These are phyloP conservation scores for Osmanthus fragrans DNA, from an alignment of 257 asterid genomes.

Conservation along the genomic window DNA sequence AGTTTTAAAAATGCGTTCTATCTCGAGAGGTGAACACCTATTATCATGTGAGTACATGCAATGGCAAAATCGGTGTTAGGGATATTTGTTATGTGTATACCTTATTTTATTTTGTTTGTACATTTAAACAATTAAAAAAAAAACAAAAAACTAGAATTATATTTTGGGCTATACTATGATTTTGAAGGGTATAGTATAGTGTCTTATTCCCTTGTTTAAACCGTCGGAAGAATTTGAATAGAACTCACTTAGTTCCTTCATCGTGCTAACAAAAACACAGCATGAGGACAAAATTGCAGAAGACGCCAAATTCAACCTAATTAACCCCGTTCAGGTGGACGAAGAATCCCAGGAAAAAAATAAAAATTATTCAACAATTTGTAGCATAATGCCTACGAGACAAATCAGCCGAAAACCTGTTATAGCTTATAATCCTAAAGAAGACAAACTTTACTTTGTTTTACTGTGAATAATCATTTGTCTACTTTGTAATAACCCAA, in stretches of 20 bases:
- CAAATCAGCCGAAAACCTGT: conserved; percentile 21
- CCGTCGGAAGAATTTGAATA: conserved; percentile 5
- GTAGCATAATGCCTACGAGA: conserved; percentile 19
- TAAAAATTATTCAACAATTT: conserved; percentile 29
- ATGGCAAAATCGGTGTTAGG: too few species aligned
- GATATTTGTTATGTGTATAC: too few species aligned
- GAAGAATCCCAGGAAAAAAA: conserved; percentile 33
- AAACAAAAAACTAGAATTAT: too few species aligned
- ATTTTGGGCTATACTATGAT: too few species aligned
- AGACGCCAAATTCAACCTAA: conserved; percentile 16
- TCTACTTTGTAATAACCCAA: conserved; percentile 15
- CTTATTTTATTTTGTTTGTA: too few species aligned
- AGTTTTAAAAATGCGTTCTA: too few species aligned
- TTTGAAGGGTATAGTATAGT: too few species aligned
- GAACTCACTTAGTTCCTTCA: too few species aligned
- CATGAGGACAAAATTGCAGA: neutral
- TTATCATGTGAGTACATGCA: too few species aligned
- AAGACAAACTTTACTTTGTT: conserved; percentile 17
- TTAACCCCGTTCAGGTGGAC: conserved; percentile 19
- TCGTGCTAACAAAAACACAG: neutral
- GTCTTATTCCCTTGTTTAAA: conserved; percentile 13
- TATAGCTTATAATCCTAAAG: neutral
- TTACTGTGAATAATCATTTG: neutral
- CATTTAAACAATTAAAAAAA: too few species aligned
- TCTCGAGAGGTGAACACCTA: too few species aligned